These are phyloP conservation scores for Triticum aestivum DNA, from an alignment of 176 grass and related monocot species.

Conservation along the genomic window DNA sequence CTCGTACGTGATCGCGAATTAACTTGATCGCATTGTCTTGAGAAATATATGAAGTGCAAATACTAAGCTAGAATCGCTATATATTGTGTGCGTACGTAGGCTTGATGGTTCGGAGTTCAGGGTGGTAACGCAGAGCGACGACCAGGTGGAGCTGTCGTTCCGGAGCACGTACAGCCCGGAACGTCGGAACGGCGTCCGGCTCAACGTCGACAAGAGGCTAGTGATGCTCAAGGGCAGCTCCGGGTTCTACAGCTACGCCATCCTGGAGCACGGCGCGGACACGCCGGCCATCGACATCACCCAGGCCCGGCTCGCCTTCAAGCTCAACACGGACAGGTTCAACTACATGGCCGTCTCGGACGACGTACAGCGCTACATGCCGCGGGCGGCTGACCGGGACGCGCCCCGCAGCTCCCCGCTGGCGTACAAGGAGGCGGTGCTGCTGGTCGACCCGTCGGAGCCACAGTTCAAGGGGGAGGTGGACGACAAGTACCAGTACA, in stretches of 20 bases:
- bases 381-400: conserved; percentile 38
- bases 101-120: not conserved
- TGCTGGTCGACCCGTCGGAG: conserved; percentile 49
- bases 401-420: conserved; percentile 21
- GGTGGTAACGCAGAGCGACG: not conserved
- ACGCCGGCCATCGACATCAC: conserved; percentile 48
- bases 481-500: conserved; percentile 90
- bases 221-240: conserved; percentile 63
- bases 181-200: not conserved
- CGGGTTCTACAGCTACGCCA: conserved; percentile 73
- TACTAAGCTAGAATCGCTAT: no score
- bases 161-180: not conserved
- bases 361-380: conserved; percentile 62
- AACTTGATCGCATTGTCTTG: not conserved
- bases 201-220: conserved; percentile 16
- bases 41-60: no score
- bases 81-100: not conserved
- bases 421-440: conserved; percentile 74
- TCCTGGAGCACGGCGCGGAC: conserved; percentile 47
- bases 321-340: conserved; percentile 53
- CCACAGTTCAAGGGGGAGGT: conserved; percentile 66
- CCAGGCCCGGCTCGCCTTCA: conserved; percentile 51
- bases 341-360: conserved; percentile 72
- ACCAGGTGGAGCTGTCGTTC: not conserved
- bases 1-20: not conserved